Evolutionary conservation across 768 basidiomycete genomes (phyloP).

Genomic region (Lentinula raphanica): DNA sequence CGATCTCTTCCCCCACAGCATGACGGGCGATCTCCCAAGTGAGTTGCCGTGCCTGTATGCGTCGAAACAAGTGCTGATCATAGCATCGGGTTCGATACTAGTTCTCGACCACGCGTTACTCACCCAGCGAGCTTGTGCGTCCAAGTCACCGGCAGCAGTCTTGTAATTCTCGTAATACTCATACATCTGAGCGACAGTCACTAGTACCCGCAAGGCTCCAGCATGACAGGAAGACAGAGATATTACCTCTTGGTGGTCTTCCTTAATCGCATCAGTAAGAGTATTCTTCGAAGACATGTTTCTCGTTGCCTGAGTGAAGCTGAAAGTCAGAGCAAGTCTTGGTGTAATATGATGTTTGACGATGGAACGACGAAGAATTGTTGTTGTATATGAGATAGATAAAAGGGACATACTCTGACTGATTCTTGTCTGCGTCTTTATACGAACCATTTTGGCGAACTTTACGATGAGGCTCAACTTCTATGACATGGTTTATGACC

Average conservation of each 20-base stretch:
- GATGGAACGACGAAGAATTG: neutral
- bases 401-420: no score
- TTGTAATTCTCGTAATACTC: slow-evolving; percentile 49
- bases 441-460: no score
- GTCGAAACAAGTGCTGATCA: neutral
- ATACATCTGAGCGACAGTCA: slow-evolving; percentile 40
- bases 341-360: neutral
- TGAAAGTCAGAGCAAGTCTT: neutral
- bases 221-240: neutral
- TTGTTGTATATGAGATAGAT: no score
- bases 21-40: slow-evolving; percentile 60
- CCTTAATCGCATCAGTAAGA: slow-evolving; percentile 39
- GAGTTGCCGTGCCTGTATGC: slow-evolving; percentile 31
- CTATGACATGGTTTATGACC: neutral
- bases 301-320: neutral
- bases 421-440: neutral
- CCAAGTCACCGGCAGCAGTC: slow-evolving; percentile 33
- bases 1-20: slow-evolving; percentile 56
- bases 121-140: slow-evolving; percentile 49
- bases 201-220: neutral
- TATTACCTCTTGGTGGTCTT: slow-evolving; percentile 44
- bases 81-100: neutral
- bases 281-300: slow-evolving; percentile 18
- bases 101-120: no score
- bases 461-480: no score